Base-by-base conservation (phyloP, 2,329 filamentous ascomycete species). In the Cytospora chrysosperma region DNA sequence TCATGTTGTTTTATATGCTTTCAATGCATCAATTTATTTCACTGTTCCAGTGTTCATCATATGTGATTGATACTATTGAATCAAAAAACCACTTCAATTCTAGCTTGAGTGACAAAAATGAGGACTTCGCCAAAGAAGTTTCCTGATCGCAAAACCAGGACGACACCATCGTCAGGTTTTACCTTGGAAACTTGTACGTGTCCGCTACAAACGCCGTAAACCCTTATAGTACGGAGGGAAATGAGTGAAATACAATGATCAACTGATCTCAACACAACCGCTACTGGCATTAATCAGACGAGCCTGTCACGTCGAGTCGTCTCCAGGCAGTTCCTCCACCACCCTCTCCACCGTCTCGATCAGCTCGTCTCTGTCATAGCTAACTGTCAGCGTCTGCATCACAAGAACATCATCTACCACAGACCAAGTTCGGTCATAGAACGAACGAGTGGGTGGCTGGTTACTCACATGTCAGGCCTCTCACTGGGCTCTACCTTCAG, bases 401-500 rank as follows among this genome's bases (percentile, higher is more conserved):
- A 24, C 21, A 12, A 24, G 4, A 13, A 47, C 7, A 21, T 43
- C n/a, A n/a, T 21, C 40, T 6, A 40, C 19, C 19, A 21, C 40
- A n/a, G 1, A 40, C 3, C 17, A 43, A 7, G n/a, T n/a, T n/a
- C n/a, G n/a, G n/a, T n/a, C n/a, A n/a, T n/a, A n/a, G n/a, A n/a
- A n/a, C n/a, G n/a, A n/a, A n/a, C n/a, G n/a, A n/a, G n/a, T n/a
- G n/a, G n/a, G n/a, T n/a, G n/a, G n/a, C 15, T 13, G 10, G 26
- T 5, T 6, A 32, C 64, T 65, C 53, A 65, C 65, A 97, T 89
- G 76, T 96, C 91, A 19, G 95, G 95, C 68, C 95, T 81, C 74
- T 98, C 94, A 3, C 84, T 85, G 0, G 94, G 90, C 79, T 99
- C 95, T 30, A 98, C 91, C 70, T 81, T 85, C 72, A 99, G 79